Percentiles rank a stretch among this genome's conserved stretches.
These are phyloP conservation scores for Pseudogymnoascus sp. DNA, from an alignment of 2,329 filamentous ascomycete species.

Conservation along the genomic window DNA sequence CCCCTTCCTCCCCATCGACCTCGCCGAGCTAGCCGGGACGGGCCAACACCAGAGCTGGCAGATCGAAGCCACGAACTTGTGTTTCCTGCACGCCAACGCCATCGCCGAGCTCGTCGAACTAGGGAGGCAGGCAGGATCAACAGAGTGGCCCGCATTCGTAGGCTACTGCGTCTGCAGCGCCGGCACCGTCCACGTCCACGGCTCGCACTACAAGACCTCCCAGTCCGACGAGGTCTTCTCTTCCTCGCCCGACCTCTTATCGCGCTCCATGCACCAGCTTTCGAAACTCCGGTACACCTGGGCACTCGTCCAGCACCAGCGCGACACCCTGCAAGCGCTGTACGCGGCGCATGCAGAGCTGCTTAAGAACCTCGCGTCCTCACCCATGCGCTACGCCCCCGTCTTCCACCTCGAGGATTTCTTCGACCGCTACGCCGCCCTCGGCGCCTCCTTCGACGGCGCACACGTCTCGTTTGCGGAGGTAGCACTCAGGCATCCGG, in stretches of 20 bases:
- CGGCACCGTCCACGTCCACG: slow-evolving; percentile 77
- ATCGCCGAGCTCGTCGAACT: slow-evolving; percentile 77
- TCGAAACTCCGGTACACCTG: slow-evolving; percentile 66
- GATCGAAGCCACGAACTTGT: slow-evolving; percentile 81
- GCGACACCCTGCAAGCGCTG: slow-evolving; percentile 67
- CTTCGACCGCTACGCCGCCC: slow-evolving; percentile 66
- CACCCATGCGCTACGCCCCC: slow-evolving; percentile 63
- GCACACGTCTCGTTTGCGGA: slow-evolving; percentile 66
- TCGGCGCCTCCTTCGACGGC: slow-evolving; percentile 57
- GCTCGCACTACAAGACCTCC: slow-evolving; percentile 60
- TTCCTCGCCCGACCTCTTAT: slow-evolving; percentile 59
- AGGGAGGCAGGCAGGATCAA: slow-evolving; percentile 61
- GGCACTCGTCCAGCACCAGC: slow-evolving; percentile 72
- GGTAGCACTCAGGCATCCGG: slow-evolving; percentile 32
- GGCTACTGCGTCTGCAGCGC: slow-evolving; percentile 82
- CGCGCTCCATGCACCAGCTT: slow-evolving; percentile 71
- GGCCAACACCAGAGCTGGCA: slow-evolving; percentile 89
- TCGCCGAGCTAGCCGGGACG: slow-evolving; percentile 68
- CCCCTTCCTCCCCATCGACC: slow-evolving; percentile 76
- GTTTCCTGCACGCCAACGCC: slow-evolving; percentile 78
- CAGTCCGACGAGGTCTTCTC: slow-evolving; percentile 40
- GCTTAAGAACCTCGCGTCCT: slow-evolving; percentile 61
- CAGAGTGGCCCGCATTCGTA: slow-evolving; percentile 81
- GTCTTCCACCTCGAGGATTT: slow-evolving; percentile 83
- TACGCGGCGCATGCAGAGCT: slow-evolving; percentile 72